phyloP scores from a whole-genome alignment of 805 yeast genomes.

The Ogataea philodendri region DNA sequence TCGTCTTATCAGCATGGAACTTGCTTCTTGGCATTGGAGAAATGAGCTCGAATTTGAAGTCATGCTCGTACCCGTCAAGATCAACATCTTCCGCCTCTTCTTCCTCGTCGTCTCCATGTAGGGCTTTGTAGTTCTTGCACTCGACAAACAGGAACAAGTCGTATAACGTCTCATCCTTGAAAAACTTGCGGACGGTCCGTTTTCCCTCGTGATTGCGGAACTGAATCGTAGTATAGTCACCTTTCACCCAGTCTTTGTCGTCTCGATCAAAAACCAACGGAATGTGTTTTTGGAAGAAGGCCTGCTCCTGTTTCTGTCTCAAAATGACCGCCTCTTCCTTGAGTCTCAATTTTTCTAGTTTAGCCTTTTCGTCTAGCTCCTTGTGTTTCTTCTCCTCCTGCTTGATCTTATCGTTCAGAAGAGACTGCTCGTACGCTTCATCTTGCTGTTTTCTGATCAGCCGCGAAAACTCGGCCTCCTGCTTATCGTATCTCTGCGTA shows the following conservation, averaged over 20 bases:
- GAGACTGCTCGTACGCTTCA: slow-evolving; percentile 59
- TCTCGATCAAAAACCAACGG: slow-evolving; percentile 9
- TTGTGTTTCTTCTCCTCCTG: slow-evolving; percentile 41
- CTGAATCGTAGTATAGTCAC: slow-evolving; percentile 44
- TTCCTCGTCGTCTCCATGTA: slow-evolving; percentile 15
- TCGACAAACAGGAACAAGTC: slow-evolving; percentile 54
- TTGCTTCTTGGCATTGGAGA: slow-evolving; percentile 37
- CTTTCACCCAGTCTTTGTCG: slow-evolving; percentile 24
- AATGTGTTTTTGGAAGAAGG: slow-evolving; percentile 22
- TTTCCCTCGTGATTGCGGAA: slow-evolving; percentile 55
- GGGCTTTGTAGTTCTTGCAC: slow-evolving; percentile 32
- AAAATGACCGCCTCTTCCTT: slow-evolving; percentile 18
- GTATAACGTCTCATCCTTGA: slow-evolving; percentile 36
- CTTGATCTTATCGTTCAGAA: slow-evolving; percentile 55
- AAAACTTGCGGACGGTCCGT: slow-evolving; percentile 45
- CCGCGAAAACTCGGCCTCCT: slow-evolving; percentile 58
- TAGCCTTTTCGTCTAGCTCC: slow-evolving; percentile 24
- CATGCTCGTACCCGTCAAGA: slow-evolving; percentile 18
- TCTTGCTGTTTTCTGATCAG: slow-evolving; percentile 63
- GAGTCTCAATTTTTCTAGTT: slow-evolving; percentile 16
- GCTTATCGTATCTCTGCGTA: slow-evolving; percentile 56
- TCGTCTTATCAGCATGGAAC: slow-evolving; percentile 24
- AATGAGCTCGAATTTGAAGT: slow-evolving; percentile 34
- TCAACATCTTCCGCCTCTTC: slow-evolving; percentile 12
- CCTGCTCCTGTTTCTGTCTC: slow-evolving; percentile 20